Percentiles rank a stretch among this genome's conserved stretches.
Conservation (phyloP, 805 yeast genomes). For the Candida insectorum region DNA sequence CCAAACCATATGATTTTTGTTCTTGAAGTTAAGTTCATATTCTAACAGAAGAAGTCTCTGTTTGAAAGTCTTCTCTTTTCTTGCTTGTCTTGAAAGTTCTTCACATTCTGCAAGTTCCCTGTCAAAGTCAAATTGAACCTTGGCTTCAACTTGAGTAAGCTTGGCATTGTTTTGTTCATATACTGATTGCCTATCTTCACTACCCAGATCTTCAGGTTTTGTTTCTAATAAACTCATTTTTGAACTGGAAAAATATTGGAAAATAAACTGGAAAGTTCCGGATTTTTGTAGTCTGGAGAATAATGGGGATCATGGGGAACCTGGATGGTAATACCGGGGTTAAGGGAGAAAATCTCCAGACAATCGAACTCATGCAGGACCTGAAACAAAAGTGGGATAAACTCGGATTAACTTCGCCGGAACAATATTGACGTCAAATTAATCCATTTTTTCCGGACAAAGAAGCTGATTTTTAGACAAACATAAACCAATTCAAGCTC, state of each 20-base stretch:
- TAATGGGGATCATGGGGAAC: no score
- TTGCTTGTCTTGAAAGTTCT: constrained; percentile 24
- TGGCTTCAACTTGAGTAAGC: constrained; percentile 23
- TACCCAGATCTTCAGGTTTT: constrained; percentile 1
- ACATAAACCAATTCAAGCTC: no score
- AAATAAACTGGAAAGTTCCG: no score
- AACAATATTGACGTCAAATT: no score
- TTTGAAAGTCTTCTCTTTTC: constrained; percentile 29
- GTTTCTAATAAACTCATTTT: constrained; percentile 3
- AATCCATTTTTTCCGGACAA: no score
- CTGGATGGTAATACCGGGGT: no score
- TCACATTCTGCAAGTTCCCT: constrained; percentile 33
- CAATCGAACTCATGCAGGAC: no score
- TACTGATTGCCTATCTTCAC: constrained; percentile 4
- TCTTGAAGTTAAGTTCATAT: constrained; percentile 38
- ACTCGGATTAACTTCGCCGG: no score
- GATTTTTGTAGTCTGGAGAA: no score
- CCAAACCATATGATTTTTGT: constrained; percentile 33
- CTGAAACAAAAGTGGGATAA: no score
- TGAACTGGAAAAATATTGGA: not conserved
- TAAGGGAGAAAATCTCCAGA: no score
- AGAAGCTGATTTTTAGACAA: no score
- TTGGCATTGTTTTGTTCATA: constrained; percentile 20
- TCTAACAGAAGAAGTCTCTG: constrained; percentile 37
- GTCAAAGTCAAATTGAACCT: constrained; percentile 29